Base-by-base conservation (phyloP, 2,329 filamentous ascomycete species). In the Davidsoniella neocaledoniae region DNA sequence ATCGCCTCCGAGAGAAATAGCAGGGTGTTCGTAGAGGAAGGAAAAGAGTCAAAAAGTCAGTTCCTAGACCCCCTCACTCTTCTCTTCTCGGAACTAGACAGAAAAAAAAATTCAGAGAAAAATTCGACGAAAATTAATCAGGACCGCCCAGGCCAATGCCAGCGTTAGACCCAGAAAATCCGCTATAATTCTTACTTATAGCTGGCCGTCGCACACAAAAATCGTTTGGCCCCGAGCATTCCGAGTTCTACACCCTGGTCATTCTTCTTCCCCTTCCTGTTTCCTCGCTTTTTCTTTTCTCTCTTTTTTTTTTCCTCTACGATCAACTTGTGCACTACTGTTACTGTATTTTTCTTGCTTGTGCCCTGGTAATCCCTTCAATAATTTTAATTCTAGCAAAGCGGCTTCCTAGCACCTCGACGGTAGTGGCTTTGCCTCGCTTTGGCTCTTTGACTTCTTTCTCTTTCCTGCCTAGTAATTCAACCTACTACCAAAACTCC, bases 151-250 rank as follows among this genome's bases (percentile, higher is more conserved):
- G 39, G 19, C 19, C 19, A 19, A 19, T 7, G n/a, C 23, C 23
- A 25, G 16, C 23, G 23, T 7, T 12, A 36, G 14, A 46, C 26
- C 8, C 12, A 12, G 21, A n/a, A 17, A 29, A 33, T 4, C 14
- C 17, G n/a, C 36, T 48, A 37, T 40, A 48, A 40, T n/a, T 23
- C 23, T 17, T 17, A 17, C 12, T 17, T 17, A 39, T 3, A 40
- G 10, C 46, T 25, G 16, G 17, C 14, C 16, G 49, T 39, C 44
- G 39, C 43, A 46, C 43, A 46, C 37, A 26, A 46, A 43, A 38
- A 47, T 25, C 25, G 38, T n/a, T 41, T 50, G 41, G 44, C 42
- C 48, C 47, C 50, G 50, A 49, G 47, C 46, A 52, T 52, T 49
- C 50, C 50, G 50, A 52, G 37, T 41, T 25, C 43, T 16, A 46